Evolutionary conservation across 805 yeast genomes (phyloP), one percentile per base, ranked within the genome.

Genomic region (Candida peoriensis): DNA sequence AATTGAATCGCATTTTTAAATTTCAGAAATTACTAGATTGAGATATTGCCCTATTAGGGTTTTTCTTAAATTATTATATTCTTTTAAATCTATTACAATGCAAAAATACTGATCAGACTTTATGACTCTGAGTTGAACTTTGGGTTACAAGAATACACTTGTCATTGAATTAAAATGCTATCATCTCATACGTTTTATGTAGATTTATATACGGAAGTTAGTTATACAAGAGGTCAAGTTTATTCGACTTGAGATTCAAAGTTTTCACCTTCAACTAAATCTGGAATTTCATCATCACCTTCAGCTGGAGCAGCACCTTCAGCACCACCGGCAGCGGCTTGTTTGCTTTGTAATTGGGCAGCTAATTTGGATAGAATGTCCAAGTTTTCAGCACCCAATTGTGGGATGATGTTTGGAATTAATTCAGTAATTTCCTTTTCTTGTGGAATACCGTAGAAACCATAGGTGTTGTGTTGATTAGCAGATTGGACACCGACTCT

Each of bases 401-500:
- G 96, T 55, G 95, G 89, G 61, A 90, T 78, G 67, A 90, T 87
- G 66, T 78, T 82, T 57, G 97, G 97, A 54, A 90, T 76, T 70
- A 93, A 78, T 57, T 89, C 96, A 50, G 93, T 81, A 59, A 90
- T 77, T 50, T 78, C 75, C 80, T 87, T 89, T 70, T 87, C 93
- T 68, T 86, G 93, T 47, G 95, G 85, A 66, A 81, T 78, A 65
- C 98, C 98, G 65, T 87, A 83, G 75, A 93, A 81, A 54, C 94
- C 94, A 64, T 81, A 85, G 48, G 95, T 83, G 79, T 90, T 89
- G 74, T 81, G 72, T 57, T 80, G 81, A 55, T 85, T 79, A 55
- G 96, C 87, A 52, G 85, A 85, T 73, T 90, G 97, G 47, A 89
- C 93, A 69, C 93, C 94, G 50, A 93, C 96, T 66, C 93, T 82